Conservation (phyloP, 352 stramenopile genomes). For the Phytopythium chamaehyphon region DNA sequence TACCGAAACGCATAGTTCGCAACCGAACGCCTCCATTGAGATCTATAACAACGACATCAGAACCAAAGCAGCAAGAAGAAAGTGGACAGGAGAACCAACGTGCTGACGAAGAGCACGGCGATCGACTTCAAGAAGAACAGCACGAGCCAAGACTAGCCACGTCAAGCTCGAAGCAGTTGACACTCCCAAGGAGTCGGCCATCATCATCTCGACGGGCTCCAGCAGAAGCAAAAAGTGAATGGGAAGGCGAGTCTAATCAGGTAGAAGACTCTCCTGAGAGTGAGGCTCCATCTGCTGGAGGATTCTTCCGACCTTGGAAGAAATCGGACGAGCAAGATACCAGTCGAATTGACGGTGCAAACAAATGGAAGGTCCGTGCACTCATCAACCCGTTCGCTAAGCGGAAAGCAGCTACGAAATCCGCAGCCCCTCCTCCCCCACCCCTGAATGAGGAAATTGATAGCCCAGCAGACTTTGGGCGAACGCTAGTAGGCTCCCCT, state of each 20-base stretch:
- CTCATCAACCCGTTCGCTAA: constrained; percentile 71
- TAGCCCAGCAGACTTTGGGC: background rate
- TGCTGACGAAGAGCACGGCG: too few relatives aligned
- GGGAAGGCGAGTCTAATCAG: constrained; percentile 10
- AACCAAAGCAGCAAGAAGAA: background rate
- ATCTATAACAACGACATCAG: background rate
- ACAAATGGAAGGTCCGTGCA: constrained; percentile 75
- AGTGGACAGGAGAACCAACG: background rate
- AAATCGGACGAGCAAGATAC: constrained; percentile 14
- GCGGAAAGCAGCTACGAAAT: constrained; percentile 16
- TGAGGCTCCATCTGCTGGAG: constrained; percentile 13
- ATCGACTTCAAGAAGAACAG: too few relatives aligned
- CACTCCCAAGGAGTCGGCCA: too few relatives aligned
- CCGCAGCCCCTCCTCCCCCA: background rate
- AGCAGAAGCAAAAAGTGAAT: too few relatives aligned
- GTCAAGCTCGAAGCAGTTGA: too few relatives aligned
- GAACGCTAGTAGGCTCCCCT: constrained; percentile 1
- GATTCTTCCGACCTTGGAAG: constrained; percentile 63
- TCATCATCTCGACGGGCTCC: too few relatives aligned
- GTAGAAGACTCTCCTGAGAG: constrained; percentile 12
- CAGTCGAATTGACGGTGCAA: constrained; percentile 20
- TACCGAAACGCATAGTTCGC: background rate
- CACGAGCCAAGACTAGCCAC: too few relatives aligned
- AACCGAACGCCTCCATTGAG: background rate
- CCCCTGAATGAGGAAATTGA: background rate